phyloP scores from a whole-genome alignment of 768 basidiomycete species.

The Boletus rubropictus region DNA sequence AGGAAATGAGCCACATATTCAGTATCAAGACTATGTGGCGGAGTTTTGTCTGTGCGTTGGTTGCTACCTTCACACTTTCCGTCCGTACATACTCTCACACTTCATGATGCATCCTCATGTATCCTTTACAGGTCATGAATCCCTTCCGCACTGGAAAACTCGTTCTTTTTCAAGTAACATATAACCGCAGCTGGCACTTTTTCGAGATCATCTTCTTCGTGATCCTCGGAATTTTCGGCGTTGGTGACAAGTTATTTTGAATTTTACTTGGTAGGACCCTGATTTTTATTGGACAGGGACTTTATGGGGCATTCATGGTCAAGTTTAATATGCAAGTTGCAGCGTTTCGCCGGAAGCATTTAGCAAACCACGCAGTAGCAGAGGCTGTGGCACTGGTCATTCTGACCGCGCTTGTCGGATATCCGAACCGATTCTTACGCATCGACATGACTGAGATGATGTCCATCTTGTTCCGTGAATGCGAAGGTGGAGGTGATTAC shows the following conservation, averaged over 20 bases:
- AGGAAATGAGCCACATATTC: conserved; percentile 99
- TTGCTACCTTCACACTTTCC: conserved; percentile 92
- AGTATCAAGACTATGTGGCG: conserved; percentile 99
- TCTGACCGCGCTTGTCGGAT: conserved; percentile 87
- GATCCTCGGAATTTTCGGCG: conserved; percentile 93
- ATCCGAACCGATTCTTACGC: conserved; percentile 89
- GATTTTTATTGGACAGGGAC: conserved; percentile 51
- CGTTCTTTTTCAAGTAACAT: conserved; percentile 96
- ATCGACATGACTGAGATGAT: conserved; percentile 98
- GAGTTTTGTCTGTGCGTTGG: conserved; percentile 94
- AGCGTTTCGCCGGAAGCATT: conserved; percentile 87
- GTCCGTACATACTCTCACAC: conserved; percentile 45
- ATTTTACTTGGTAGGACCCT: conserved; percentile 2
- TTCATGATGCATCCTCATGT: conserved; percentile 20
- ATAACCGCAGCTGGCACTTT: conserved; percentile 97
- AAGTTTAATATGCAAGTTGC: conserved; percentile 96
- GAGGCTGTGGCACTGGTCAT: conserved; percentile 87
- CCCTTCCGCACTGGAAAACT: conserved; percentile 97
- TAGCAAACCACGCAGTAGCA: conserved; percentile 75
- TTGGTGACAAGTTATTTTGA: conserved; percentile 33
- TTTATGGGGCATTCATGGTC: conserved; percentile 95
- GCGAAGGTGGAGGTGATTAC: conserved; percentile 88
- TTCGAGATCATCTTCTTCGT: conserved; percentile 98
- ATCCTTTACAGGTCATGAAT: conserved; percentile 75
- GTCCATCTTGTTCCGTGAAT: conserved; percentile 92